Evolutionary conservation across 2,329 filamentous ascomycete genomes (phyloP).

Genomic region (Fusarium sublunatum): DNA sequence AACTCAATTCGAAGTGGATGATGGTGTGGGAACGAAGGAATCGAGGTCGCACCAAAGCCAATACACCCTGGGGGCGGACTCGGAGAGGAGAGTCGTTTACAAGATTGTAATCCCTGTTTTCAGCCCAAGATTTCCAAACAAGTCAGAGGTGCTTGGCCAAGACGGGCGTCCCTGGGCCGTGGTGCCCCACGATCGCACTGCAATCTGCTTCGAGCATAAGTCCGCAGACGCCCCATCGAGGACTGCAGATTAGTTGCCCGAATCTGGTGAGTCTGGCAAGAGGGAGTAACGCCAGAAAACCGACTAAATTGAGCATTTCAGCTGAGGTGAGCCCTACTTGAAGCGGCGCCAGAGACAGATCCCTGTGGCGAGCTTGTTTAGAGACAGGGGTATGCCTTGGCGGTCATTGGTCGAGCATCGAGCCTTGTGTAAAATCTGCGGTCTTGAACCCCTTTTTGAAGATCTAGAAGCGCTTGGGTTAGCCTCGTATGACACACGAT

Average conservation of each 20-base stretch:
- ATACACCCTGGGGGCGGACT: constrained; percentile 28
- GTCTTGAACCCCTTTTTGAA: constrained; percentile 34
- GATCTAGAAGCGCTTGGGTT: constrained; percentile 25
- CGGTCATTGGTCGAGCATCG: constrained; percentile 44
- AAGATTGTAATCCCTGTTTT: constrained; percentile 47
- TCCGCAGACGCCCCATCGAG: constrained; percentile 23
- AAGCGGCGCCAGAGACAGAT: constrained; percentile 38
- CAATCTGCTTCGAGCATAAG: constrained; percentile 42
- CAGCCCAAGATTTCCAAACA: constrained; percentile 43
- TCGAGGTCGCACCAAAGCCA: constrained; percentile 26
- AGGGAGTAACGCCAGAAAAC: constrained; percentile 45
- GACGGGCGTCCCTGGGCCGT: constrained; percentile 37
- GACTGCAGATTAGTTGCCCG: constrained; percentile 38
- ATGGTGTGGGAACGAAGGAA: constrained; percentile 25
- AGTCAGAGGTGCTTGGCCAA: constrained; percentile 39
- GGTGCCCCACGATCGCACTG: constrained; percentile 47
- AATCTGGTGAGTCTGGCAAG: constrained; percentile 36
- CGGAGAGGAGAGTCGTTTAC: constrained; percentile 31
- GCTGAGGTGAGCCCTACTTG: constrained; percentile 55
- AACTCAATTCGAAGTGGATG: constrained; percentile 21
- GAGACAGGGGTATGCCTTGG: constrained; percentile 36
- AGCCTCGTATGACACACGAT: constrained; percentile 27
- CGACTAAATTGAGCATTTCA: constrained; percentile 49
- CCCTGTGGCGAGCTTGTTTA: constrained; percentile 48
- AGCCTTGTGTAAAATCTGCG: constrained; percentile 29